These are phyloP conservation scores for Neurospora sp. DNA, from an alignment of 495 filamentous ascomycete genomes.

Conservation along the genomic window DNA sequence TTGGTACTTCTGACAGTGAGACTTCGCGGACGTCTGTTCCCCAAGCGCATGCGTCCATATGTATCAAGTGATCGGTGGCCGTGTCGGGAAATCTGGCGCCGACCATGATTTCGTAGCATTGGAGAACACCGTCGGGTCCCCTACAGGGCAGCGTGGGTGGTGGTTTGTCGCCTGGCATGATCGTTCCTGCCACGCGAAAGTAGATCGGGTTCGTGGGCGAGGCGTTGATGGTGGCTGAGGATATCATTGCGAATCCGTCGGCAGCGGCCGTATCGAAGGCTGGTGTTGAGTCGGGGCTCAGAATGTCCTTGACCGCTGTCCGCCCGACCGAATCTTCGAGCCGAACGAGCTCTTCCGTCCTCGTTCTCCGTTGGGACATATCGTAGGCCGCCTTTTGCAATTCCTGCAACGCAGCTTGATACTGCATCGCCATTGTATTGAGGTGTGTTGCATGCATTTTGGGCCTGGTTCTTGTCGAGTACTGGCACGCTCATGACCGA, in stretches of 20 bases:
- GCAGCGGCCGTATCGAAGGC: background rate
- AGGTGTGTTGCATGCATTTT: background rate
- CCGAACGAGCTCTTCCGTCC: background rate
- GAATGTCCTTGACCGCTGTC: background rate
- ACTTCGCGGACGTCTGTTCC: background rate
- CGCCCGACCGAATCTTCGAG: background rate
- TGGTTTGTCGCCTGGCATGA: background rate
- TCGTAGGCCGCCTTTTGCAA: background rate
- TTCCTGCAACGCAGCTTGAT: background rate
- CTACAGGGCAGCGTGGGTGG: background rate
- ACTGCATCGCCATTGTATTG: background rate
- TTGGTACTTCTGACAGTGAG: background rate
- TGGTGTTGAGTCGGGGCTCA: background rate
- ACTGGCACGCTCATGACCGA: background rate
- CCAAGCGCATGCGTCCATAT: background rate
- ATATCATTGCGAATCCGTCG: background rate
- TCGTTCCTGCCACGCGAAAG: background rate
- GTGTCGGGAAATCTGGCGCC: background rate
- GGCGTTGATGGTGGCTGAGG: background rate
- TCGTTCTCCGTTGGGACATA: background rate
- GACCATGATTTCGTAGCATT: background rate
- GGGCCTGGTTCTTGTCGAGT: background rate
- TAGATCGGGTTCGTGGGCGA: background rate
- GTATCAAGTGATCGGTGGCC: background rate
- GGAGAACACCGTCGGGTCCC: background rate